phyloP scores from a whole-genome alignment of 2,329 filamentous ascomycete species.

The Cladosporium halotolerans region DNA sequence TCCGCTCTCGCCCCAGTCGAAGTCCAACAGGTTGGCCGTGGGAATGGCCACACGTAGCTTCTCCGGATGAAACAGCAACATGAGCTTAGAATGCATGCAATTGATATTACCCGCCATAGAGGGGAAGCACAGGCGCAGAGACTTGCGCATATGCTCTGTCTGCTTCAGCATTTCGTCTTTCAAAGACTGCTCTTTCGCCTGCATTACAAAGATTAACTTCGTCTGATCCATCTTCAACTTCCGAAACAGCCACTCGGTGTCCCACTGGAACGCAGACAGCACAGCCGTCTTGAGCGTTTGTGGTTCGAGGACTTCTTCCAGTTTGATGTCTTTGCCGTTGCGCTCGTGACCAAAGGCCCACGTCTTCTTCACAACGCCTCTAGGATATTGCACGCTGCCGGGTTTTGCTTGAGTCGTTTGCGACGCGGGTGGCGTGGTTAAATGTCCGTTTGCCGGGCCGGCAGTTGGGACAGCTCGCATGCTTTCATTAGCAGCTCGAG shows the following conservation, averaged over 20 bases:
- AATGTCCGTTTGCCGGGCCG: neutral
- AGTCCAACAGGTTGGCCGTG: slow-evolving; percentile 75
- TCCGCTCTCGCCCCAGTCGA: slow-evolving; percentile 85
- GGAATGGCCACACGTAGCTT: slow-evolving; percentile 78
- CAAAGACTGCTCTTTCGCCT: slow-evolving; percentile 45
- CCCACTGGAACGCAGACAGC: slow-evolving; percentile 81
- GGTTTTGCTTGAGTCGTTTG: neutral
- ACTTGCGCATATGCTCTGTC: slow-evolving; percentile 26
- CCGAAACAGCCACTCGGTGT: slow-evolving; percentile 67
- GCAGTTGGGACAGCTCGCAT: slow-evolving; percentile 8
- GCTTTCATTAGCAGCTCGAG: slow-evolving; percentile 18
- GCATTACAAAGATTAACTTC: slow-evolving; percentile 53
- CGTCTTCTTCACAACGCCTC: slow-evolving; percentile 73
- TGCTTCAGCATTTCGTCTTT: slow-evolving; percentile 24
- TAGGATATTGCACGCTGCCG: slow-evolving; percentile 40
- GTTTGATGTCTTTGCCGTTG: slow-evolving; percentile 66
- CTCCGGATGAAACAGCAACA: slow-evolving; percentile 70
- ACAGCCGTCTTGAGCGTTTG: slow-evolving; percentile 67
- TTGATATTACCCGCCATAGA: slow-evolving; percentile 64
- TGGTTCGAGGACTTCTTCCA: slow-evolving; percentile 79
- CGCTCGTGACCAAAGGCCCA: slow-evolving; percentile 62
- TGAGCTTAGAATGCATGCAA: slow-evolving; percentile 90
- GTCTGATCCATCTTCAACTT: slow-evolving; percentile 48
- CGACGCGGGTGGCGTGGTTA: neutral
- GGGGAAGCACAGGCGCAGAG: slow-evolving; percentile 69